Conservation (phyloP, 352 stramenopile genomes). For the Phytophthora ohioensis region DNA sequence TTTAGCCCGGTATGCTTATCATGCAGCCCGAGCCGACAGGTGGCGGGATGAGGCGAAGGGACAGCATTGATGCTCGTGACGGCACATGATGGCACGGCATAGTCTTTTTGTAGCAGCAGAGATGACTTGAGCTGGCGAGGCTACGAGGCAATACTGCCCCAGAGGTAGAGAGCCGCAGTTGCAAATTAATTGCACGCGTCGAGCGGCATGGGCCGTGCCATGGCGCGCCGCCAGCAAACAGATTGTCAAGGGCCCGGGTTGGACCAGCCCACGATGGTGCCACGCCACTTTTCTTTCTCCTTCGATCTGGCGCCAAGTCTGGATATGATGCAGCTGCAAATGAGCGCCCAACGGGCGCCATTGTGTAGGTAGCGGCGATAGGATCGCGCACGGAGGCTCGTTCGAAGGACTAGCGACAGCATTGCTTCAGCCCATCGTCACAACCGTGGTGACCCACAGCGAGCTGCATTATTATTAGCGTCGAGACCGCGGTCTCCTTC, state of each 20-base stretch:
- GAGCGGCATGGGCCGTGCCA: not conserved
- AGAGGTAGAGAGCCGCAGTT: slow-evolving; percentile 2
- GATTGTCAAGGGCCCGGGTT: slow-evolving; percentile 1
- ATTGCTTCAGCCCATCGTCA: not conserved
- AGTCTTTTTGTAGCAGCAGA: not conserved
- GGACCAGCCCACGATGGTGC: slow-evolving; percentile 16
- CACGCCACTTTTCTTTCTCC: slow-evolving; percentile 35
- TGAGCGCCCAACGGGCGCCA: slow-evolving; percentile 22
- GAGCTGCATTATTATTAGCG: not conserved
- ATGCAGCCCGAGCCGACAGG: slow-evolving; percentile 8
- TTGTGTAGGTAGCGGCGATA: slow-evolving; percentile 3
- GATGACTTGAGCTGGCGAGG: not conserved
- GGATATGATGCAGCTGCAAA: slow-evolving; percentile 30
- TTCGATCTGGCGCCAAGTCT: slow-evolving; percentile 21
- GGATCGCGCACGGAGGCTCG: slow-evolving; percentile 3
- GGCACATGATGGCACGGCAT: not conserved
- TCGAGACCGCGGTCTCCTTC: slow-evolving; percentile 15
- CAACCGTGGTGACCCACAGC: not conserved
- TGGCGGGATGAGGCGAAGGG: slow-evolving; percentile 10
- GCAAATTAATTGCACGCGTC: slow-evolving; percentile 13
- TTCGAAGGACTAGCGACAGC: not conserved
- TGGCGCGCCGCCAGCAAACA: slow-evolving; percentile 22
- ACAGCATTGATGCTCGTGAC: not conserved
- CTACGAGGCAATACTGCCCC: not conserved
- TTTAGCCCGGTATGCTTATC: slow-evolving; percentile 21